Conservation (phyloP, 768 basidiomycete species). For the Suillus lakei region DNA sequence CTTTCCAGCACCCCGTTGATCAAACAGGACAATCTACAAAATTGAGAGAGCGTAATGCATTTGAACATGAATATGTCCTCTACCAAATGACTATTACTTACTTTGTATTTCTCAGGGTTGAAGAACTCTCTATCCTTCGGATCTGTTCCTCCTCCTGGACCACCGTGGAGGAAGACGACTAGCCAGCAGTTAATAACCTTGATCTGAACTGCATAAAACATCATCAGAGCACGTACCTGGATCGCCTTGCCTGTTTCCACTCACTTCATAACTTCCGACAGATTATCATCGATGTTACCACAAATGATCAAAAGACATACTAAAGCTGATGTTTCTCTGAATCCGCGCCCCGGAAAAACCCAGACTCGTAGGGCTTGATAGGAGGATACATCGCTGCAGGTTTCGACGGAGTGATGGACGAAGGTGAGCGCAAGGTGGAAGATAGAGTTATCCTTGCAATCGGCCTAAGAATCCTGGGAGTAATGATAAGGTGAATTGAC, state of each 20-base stretch:
- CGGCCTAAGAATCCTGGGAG: not conserved
- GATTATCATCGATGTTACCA: conserved; percentile 7
- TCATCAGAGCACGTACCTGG: conserved; percentile 53
- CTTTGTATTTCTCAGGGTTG: conserved; percentile 86
- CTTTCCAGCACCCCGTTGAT: conserved; percentile 89
- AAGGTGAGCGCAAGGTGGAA: not conserved
- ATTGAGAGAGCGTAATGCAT: not conserved
- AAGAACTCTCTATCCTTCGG: conserved; percentile 77
- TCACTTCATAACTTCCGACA: conserved; percentile 71
- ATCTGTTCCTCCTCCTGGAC: conserved; percentile 81
- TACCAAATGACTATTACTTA: conserved; percentile 24
- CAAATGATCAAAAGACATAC: conserved; percentile 45
- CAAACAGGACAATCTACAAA: conserved; percentile 78
- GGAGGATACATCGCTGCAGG: conserved; percentile 62
- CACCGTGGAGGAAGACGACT: conserved; percentile 87
- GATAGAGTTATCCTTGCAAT: not conserved
- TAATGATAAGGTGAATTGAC: not conserved
- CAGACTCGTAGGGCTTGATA: conserved; percentile 67
- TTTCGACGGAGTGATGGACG: not conserved
- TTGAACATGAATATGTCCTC: conserved; percentile 1
- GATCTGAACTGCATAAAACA: conserved; percentile 8
- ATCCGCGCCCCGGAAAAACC: conserved; percentile 64
- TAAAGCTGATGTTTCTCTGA: conserved; percentile 67
- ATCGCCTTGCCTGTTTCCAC: conserved; percentile 75
- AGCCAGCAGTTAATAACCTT: not conserved